Base-by-base conservation (phyloP, 1,284 basidiomycete genomes). In the Ceratobasidium sp. region DNA sequence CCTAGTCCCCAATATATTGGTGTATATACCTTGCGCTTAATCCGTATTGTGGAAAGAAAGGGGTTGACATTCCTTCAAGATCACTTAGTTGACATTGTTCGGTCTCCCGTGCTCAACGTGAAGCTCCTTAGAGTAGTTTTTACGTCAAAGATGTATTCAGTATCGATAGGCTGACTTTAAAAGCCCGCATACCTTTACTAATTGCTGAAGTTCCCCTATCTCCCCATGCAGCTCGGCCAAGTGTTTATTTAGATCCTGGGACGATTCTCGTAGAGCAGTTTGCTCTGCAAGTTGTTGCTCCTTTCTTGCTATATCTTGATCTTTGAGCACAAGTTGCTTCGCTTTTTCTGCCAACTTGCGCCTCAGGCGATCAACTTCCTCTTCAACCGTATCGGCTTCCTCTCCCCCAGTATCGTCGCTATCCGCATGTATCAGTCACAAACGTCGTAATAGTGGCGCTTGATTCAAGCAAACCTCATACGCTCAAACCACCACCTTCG, bases 361-460 rank as follows among this genome's bases (percentile, higher is more conserved):
- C 13, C 24, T 19, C 46, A 65, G 41, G 2, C 9, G 27, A 27
- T 13, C 14, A 29, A 65, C 29, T n/a, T 31, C n/a, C 16, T 49
- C 63, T 27, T 65, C 63, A 29, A 46, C 22, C 6, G 46, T 34
- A 13, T 65, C 63, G 19, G 46, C 63, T 22, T 16, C 27, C 31
- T 65, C 63, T 29, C 46, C 63, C n/a, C 63, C 63, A n/a, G 46
- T 48, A 1, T 65, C 46, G 16, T 65, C 63, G 46, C 63, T 65
- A n/a, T 34, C 9, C 37, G 13, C 7, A 7, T 1, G 29, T 29
- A 43, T 41, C 2, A 63, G 27, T 43, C 16, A 4, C 16, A 19
- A n/a, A 49, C 16, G 11, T 49, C 8, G 16, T 11, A n/a, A 13
- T 6, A n/a, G 16, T n/a, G 8, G 5, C 5, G 8, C 5, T 49